Conservation (phyloP, 2,329 filamentous ascomycete genomes). For the Colletotrichum siamense region DNA sequence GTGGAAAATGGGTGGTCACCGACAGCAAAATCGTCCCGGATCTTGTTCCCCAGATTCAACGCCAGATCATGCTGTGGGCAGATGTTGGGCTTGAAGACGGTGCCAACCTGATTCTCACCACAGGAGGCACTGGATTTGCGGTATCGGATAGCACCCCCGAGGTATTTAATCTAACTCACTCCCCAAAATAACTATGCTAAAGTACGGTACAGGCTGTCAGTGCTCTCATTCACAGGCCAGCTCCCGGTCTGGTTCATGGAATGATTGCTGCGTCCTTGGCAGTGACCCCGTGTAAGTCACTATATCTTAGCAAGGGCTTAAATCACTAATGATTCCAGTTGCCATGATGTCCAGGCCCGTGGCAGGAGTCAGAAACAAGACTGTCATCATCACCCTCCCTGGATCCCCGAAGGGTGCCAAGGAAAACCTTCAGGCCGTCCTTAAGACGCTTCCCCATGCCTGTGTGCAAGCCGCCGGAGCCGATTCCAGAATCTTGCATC, state of each 20-base stretch:
- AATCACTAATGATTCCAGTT: slow-evolving; percentile 59
- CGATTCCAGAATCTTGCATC: slow-evolving; percentile 80
- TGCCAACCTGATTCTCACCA: slow-evolving; percentile 83
- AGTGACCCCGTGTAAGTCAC: slow-evolving; percentile 85
- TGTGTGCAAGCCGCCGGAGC: slow-evolving; percentile 86
- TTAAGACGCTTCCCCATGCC: slow-evolving; percentile 94
- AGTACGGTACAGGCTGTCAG: slow-evolving; percentile 67
- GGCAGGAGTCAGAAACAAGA: slow-evolving; percentile 82
- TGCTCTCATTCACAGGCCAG: slow-evolving; percentile 81
- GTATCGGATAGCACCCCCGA: slow-evolving; percentile 87
- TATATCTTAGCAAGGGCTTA: not conserved
- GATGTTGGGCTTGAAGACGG: slow-evolving; percentile 61
- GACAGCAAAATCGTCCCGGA: slow-evolving; percentile 82
- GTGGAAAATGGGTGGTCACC: slow-evolving; percentile 73
- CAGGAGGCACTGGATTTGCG: slow-evolving; percentile 93
- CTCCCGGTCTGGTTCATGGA: slow-evolving; percentile 89
- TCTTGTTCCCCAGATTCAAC: slow-evolving; percentile 75
- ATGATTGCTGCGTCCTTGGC: slow-evolving; percentile 87
- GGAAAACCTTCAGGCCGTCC: slow-evolving; percentile 87
- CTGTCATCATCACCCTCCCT: slow-evolving; percentile 86
- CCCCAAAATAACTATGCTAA: not conserved
- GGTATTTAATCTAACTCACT: slow-evolving; percentile 48
- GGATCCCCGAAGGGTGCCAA: slow-evolving; percentile 94
- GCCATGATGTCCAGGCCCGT: slow-evolving; percentile 96
- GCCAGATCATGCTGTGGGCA: slow-evolving; percentile 73